Conservation (phyloP, 305 asterid genomes). For the Ilex paraguariensis region DNA sequence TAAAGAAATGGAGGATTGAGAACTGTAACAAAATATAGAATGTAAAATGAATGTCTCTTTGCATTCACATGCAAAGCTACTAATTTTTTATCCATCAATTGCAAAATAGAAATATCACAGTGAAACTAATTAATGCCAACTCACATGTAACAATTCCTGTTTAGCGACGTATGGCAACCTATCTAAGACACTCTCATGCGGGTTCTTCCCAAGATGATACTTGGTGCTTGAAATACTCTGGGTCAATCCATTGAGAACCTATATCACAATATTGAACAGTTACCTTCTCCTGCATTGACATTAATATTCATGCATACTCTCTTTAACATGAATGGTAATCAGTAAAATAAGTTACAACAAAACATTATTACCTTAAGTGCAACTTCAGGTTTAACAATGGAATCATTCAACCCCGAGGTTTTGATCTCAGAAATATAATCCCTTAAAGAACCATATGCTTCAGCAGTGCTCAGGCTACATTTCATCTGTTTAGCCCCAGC, state of each 20-base stretch:
- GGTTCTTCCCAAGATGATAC: conserved; percentile 78
- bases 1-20: no score
- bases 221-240: conserved; percentile 86
- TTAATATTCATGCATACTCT: background rate
- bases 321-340: background rate
- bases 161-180: conserved; percentile 64
- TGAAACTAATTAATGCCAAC: conserved; percentile 19
- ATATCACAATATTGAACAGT: conserved; percentile 20
- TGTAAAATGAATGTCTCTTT: background rate
- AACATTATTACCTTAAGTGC: conserved; percentile 63
- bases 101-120: background rate
- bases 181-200: conserved; percentile 77
- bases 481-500: conserved; percentile 47
- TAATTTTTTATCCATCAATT: background rate
- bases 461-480: conserved; percentile 48
- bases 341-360: background rate
- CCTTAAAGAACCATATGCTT: conserved; percentile 65
- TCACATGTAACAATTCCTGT: conserved; percentile 78
- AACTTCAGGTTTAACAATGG: conserved; percentile 59
- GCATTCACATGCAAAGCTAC: background rate
- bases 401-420: conserved; percentile 59
- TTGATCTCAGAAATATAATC: conserved; percentile 47
- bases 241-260: conserved; percentile 77
- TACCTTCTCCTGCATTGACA: conserved; percentile 22
- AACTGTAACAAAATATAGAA: background rate